Conservation (phyloP, 1,139 yeast species). For the Yamadazyma mexicana region DNA sequence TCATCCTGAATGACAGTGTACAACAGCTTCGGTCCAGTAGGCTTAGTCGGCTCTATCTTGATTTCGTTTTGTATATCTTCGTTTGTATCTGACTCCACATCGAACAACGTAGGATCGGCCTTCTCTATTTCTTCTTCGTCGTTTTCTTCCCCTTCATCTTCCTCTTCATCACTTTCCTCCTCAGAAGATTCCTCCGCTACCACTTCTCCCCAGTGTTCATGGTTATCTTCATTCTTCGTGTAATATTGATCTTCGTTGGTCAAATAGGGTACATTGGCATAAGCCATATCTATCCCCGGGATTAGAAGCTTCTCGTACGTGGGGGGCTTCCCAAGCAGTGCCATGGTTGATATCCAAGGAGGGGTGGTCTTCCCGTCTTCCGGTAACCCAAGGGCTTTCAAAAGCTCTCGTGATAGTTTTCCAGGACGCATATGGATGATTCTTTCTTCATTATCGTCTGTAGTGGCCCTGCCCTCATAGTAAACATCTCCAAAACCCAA, state of each 20-base stretch:
- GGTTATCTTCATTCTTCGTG: conserved; percentile 19
- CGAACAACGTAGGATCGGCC: conserved; percentile 15
- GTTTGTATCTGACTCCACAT: conserved; percentile 17
- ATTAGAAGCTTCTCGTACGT: conserved; percentile 67
- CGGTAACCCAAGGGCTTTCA: conserved; percentile 70
- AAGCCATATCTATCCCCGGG: conserved; percentile 50
- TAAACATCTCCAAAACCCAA: conserved; percentile 74
- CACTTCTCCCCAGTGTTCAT: conserved; percentile 45
- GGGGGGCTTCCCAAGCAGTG: conserved; percentile 80
- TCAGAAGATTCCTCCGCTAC: conserved; percentile 36
- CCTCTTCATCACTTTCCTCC: conserved; percentile 30
- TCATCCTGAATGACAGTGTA: conserved; percentile 34
- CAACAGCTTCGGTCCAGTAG: conserved; percentile 16
- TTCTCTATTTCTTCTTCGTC: conserved; percentile 20
- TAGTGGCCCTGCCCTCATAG: conserved; percentile 71
- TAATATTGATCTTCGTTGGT: conserved; percentile 16
- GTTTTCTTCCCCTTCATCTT: conserved; percentile 21
- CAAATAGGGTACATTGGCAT: conserved; percentile 39
- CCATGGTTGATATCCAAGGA: conserved; percentile 82
- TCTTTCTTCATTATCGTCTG: conserved; percentile 43
- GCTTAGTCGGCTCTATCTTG: conserved; percentile 4
- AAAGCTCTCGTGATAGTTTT: conserved; percentile 53
- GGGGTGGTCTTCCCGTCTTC: conserved; percentile 54
- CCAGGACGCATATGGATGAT: conserved; percentile 63
- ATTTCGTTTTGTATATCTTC: conserved; percentile 15